These are phyloP conservation scores for Pyricularia pennisetigena DNA, from an alignment of 2,329 filamentous ascomycete species.

Conservation along the genomic window DNA sequence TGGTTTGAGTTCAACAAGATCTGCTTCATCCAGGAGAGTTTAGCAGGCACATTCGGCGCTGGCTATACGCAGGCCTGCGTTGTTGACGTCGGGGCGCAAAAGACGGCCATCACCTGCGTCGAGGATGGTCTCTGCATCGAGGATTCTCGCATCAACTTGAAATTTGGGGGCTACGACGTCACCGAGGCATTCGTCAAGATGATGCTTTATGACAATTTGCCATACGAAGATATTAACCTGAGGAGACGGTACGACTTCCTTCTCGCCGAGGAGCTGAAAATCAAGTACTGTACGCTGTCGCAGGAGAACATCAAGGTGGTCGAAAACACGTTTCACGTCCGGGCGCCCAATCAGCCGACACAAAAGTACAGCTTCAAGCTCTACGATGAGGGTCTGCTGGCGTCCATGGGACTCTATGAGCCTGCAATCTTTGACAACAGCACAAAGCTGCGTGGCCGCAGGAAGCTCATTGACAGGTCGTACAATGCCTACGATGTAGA, in stretches of 20 bases:
- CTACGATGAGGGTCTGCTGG: conserved; percentile 92
- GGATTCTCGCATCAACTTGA: conserved; percentile 89
- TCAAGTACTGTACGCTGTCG: conserved; percentile 83
- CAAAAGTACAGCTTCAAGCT: conserved; percentile 93
- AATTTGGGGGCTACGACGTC: conserved; percentile 86
- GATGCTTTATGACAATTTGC: conserved; percentile 95
- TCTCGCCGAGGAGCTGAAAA: conserved; percentile 90
- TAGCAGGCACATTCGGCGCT: conserved; percentile 89
- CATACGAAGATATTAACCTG: conserved; percentile 90
- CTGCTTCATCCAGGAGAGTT: conserved; percentile 91
- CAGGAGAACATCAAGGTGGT: conserved; percentile 86
- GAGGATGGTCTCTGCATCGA: conserved; percentile 94
- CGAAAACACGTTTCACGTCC: conserved; percentile 80
- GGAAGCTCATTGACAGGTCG: conserved; percentile 75
- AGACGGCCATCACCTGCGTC: conserved; percentile 93
- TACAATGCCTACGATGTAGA: conserved; percentile 91
- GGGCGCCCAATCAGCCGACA: conserved; percentile 79
- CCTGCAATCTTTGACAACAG: conserved; percentile 78
- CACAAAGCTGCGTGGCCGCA: conserved; percentile 67
- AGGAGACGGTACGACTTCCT: conserved; percentile 84
- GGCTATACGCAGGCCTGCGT: conserved; percentile 92
- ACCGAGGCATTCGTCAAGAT: conserved; percentile 95
- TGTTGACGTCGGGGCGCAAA: conserved; percentile 92
- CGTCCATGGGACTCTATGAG: conserved; percentile 89
- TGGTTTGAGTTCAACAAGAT: conserved; percentile 85